Conservation (phyloP, 2,329 filamentous ascomycete genomes). For the Plenodomus biglobosus region DNA sequence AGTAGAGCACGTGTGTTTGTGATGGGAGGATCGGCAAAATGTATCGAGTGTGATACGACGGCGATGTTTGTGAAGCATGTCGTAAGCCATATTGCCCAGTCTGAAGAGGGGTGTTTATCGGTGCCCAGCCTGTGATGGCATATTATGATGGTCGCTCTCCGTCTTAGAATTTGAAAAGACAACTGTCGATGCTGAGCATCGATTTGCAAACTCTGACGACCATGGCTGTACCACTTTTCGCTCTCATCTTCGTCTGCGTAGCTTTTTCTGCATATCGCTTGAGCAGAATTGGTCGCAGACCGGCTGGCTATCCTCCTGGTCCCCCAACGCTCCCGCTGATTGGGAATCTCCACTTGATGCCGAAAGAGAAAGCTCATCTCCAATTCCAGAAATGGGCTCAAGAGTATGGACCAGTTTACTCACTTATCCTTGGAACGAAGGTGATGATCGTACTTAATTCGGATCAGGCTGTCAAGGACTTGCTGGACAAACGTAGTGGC, state of each 20-base stretch:
- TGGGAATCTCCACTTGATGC: slow-evolving; percentile 57
- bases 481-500: slow-evolving; percentile 54
- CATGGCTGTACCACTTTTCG: slow-evolving; percentile 6
- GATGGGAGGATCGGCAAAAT: neutral
- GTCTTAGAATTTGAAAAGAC: too few relatives aligned
- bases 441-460: slow-evolving; percentile 53
- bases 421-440: slow-evolving; percentile 54
- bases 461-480: slow-evolving; percentile 52
- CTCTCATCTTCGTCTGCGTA: neutral
- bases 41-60: neutral
- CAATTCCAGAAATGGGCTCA: slow-evolving; percentile 57
- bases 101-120: too few relatives aligned
- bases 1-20: neutral
- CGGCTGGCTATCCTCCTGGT: slow-evolving; percentile 51
- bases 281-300: slow-evolving; percentile 26
- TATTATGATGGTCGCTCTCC: too few relatives aligned
- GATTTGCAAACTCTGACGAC: neutral
- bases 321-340: slow-evolving; percentile 56
- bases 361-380: slow-evolving; percentile 45
- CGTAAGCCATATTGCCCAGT: neutral
- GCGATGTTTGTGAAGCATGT: neutral
- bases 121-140: too few relatives aligned
- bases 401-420: slow-evolving; percentile 56
- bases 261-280: slow-evolving; percentile 6
- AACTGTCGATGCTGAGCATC: too few relatives aligned